Conservation (phyloP, 148 eudicot genomes). For the Silene uniflora region DNA sequence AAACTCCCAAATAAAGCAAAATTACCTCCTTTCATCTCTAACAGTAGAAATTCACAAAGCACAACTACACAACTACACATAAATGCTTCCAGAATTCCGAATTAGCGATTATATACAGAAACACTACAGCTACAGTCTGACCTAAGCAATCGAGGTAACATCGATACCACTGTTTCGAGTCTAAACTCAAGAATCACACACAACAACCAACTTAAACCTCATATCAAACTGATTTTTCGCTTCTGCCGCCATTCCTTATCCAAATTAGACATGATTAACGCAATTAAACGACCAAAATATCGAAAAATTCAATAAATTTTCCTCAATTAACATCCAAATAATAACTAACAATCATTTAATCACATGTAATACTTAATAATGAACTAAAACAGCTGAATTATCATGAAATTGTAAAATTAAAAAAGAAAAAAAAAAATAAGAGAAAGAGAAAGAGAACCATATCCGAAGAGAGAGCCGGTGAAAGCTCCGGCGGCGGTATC, state of each 20-base stretch:
- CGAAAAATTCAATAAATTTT: neutral
- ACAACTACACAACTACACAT: neutral
- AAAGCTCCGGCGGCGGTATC: constrained; percentile 76
- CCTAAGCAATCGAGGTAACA: neutral
- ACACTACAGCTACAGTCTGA: neutral
- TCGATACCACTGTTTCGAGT: neutral
- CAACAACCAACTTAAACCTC: neutral
- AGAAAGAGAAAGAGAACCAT: constrained; percentile 38
- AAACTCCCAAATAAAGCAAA: neutral
- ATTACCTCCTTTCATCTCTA: neutral
- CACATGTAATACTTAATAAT: neutral
- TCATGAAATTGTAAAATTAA: neutral
- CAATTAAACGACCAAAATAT: neutral
- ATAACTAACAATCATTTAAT: too few species aligned
- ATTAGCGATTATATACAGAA: neutral
- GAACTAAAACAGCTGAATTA: neutral
- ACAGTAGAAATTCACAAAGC: neutral
- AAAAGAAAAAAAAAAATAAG: neutral
- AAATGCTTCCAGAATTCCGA: neutral
- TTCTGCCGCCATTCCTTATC: too few species aligned
- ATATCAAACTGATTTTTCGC: neutral
- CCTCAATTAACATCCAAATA: neutral
- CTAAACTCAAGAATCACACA: neutral
- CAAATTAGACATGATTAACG: neutral
- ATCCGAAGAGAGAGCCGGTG: constrained; percentile 83